Conservation (phyloP, 1,139 yeast genomes). For the Yamadazyma friedrichii region DNA sequence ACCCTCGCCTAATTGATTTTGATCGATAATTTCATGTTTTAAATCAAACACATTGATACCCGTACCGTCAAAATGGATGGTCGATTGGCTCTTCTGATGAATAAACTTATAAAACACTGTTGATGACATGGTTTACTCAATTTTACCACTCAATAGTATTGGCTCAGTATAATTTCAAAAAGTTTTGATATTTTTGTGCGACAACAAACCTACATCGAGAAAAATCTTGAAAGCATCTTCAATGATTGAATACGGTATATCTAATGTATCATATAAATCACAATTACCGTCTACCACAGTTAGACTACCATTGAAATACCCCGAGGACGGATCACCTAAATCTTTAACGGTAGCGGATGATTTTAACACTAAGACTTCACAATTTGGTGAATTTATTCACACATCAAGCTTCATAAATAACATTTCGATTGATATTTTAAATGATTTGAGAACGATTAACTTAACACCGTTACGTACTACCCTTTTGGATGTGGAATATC, state of each 20-base stretch:
- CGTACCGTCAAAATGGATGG: conserved; percentile 91
- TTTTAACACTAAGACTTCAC: conserved; percentile 1
- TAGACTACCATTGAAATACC: conserved; percentile 34
- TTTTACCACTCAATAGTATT: too few species aligned
- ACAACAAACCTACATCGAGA: background rate
- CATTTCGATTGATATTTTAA: conserved; percentile 27
- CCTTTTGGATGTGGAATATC: conserved; percentile 24
- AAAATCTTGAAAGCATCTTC: too few species aligned
- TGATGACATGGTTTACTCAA: conserved; percentile 62
- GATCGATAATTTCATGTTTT: conserved; percentile 82
- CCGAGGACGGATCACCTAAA: conserved; percentile 3
- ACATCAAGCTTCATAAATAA: conserved; percentile 19
- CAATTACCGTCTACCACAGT: conserved; percentile 23
- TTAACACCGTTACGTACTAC: conserved; percentile 30
- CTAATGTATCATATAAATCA: conserved; percentile 22
- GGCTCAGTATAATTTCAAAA: background rate
- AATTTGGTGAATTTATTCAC: background rate
- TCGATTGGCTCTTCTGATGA: conserved; percentile 78
- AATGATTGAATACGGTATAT: conserved; percentile 15
- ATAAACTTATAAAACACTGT: conserved; percentile 84
- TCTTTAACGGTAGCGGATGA: background rate
- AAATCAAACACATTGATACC: conserved; percentile 93
- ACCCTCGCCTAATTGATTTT: conserved; percentile 80
- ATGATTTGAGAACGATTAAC: conserved; percentile 29
- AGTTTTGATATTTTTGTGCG: background rate